phyloP scores from a whole-genome alignment of 2,329 filamentous ascomycete genomes.

The Berkeleyomyces rouxiae region DNA sequence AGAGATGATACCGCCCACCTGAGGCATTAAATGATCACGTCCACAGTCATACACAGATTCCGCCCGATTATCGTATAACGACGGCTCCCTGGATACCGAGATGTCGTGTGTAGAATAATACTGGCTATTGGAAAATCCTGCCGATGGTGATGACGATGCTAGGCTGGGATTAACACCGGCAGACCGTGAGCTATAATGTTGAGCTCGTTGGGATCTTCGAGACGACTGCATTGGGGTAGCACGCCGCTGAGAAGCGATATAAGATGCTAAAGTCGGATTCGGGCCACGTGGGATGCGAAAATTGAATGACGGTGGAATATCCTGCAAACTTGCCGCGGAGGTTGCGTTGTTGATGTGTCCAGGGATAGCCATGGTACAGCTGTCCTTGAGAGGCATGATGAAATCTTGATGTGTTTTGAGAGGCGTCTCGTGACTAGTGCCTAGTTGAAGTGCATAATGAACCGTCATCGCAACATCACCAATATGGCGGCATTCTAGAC shows the following conservation, averaged over 20 bases:
- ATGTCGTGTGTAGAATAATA: constrained; percentile 1
- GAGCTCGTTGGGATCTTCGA: not conserved
- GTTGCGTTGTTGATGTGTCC: constrained; percentile 20
- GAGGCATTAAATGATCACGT: constrained; percentile 13
- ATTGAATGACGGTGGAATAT: constrained; percentile 20
- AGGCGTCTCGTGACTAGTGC: constrained; percentile 19
- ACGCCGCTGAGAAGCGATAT: constrained; percentile 23
- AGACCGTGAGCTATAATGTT: constrained; percentile 9
- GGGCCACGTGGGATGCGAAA: constrained; percentile 23
- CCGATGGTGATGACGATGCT: not conserved
- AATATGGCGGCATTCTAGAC: constrained; percentile 29
- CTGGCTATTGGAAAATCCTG: not conserved
- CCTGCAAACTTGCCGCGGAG: constrained; percentile 1
- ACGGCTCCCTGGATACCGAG: not conserved
- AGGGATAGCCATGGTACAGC: constrained; percentile 22
- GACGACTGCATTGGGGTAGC: constrained; percentile 18
- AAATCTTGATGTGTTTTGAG: constrained; percentile 21
- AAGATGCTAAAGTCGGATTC: constrained; percentile 22
- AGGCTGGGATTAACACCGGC: constrained; percentile 8
- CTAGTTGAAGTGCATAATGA: constrained; percentile 25
- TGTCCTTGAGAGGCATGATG: constrained; percentile 22
- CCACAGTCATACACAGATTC: constrained; percentile 5
- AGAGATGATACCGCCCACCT: constrained; percentile 22
- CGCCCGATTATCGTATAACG: constrained; percentile 13
- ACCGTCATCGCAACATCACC: constrained; percentile 24